Evolutionary conservation across 1,284 basidiomycete species (phyloP), one percentile per base, ranked within the genome.

Genomic region (Puccinia polysora): DNA sequence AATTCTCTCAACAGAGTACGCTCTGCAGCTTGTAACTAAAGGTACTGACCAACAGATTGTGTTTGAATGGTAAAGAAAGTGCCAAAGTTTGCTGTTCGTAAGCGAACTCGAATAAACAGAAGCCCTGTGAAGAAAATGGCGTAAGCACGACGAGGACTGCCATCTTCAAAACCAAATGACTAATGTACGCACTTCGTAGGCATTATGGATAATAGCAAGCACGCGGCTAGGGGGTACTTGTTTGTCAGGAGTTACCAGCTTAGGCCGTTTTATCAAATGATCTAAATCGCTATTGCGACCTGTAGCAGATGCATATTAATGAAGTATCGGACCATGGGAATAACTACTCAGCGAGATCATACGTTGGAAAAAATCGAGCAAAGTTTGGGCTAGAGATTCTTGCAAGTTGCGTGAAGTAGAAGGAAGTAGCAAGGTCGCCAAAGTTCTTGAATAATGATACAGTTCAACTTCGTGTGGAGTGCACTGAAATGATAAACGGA

Each of bases 361-460:
- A 65, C 63, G 63, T 52, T 52, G 28, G 36, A 65, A 65, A 52
- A 65, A 65, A 4, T 53, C 63, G 3, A 65, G 45, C 34, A 65
- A 5, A 32, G 15, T 36, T 65, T 65, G 63, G 8, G 47, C 18
- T n/a, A 50, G 20, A 2, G 63, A 65, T 10, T 53, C 49, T n/a
- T 36, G 63, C 2, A 50, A n/a, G n/a, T 65, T 36, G 25, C 32
- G n/a, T 38, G 49, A 25, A 52, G 47, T 36, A 36, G 32, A 52
- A n/a, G n/a, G n/a, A 36, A 23, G 8, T 36, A 65, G 25, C 32
- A 65, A 3, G 10, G 30, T 38, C 3, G 45, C 30, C 32, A 65
- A 65, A 36, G 49, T 52, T 28, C 38, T 40, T 20, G 47, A 65
- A 20, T 65, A 65, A 23, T 65, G 63, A 34, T 34, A 38, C 25